Base-by-base conservation (phyloP, 257 asterid genomes). In the Solanum virginianum region DNA sequence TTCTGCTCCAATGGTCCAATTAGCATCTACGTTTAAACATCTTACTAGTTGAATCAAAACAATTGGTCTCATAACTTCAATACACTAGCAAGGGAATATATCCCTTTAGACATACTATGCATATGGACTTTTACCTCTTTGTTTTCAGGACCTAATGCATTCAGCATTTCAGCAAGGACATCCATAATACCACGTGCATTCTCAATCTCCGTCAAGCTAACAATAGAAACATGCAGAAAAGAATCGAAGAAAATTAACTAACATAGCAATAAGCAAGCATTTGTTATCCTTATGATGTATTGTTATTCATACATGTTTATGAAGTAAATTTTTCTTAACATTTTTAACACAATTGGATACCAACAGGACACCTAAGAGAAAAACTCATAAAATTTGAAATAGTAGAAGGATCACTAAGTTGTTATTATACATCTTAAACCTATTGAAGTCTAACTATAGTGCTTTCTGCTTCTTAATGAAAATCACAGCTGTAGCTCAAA, bases 121-220 rank as follows among this genome's bases (percentile, higher is more conserved):
- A 49, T 53, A 79, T 53, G 83, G 36, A 36, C 53, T 54, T 43
- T 68, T 91, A 97, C 99, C 98, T 94, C 98, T 90, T 95, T 94
- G 89, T 97, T 97, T 84, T 83, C 88, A 36, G 98, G 97, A 91
- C 95, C 96, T 66, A 97, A 85, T 65, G 98, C 99, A 92, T 70
- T 95, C 69, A 85, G 84, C 87, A 85, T 85, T 79, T 85, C 87
- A 45, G 84, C 70, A 47, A 85, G 83, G 41, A 85, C 80, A 32
- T 85, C 79, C 53, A 85, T 49, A 60, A 85, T 79, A 72, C 98
- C 98, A 24, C 96, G 98, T 54, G 98, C 99, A 93, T 94, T 97
- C 87, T 97, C 97, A 87, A 97, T 95, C 89, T 97, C 99, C 47
- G 95, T 63, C 96, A 89, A 87, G 91, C 99, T 97, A 92, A 85